These are phyloP conservation scores for Steccherinum ochraceum DNA, from an alignment of 768 basidiomycete species.

Conservation along the genomic window DNA sequence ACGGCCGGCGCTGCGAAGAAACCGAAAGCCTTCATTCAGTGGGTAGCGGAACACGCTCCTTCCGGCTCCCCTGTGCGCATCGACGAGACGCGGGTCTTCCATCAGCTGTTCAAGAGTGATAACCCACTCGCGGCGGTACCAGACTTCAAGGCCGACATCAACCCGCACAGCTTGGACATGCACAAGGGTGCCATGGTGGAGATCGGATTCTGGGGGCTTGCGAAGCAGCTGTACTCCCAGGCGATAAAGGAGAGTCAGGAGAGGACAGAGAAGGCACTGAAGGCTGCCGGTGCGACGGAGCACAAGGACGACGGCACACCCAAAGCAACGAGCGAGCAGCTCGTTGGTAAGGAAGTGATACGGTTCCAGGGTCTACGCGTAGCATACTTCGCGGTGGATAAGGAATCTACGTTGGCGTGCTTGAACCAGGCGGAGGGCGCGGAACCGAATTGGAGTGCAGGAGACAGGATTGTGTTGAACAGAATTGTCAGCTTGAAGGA, in stretches of 20 bases:
- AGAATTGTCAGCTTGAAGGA: constrained; percentile 93
- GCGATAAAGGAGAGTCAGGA: constrained; percentile 60
- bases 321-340: constrained; percentile 66
- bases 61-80: constrained; percentile 79
- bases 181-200: constrained; percentile 82
- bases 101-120: constrained; percentile 91
- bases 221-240: constrained; percentile 56
- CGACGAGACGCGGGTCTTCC: constrained; percentile 89
- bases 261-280: constrained; percentile 56
- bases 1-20: constrained; percentile 50
- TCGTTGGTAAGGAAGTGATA: constrained; percentile 87
- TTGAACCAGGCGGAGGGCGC: constrained; percentile 48
- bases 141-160: constrained; percentile 80
- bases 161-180: constrained; percentile 74
- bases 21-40: constrained; percentile 93
- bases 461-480: constrained; percentile 82
- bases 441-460: constrained; percentile 43
- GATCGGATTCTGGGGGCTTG: constrained; percentile 81
- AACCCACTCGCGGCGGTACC: constrained; percentile 64
- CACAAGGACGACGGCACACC: constrained; percentile 51
- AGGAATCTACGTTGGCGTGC: constrained; percentile 65
- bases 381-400: constrained; percentile 92
- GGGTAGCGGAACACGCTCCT: constrained; percentile 82
- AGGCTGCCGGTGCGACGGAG: constrained; percentile 27
- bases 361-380: constrained; percentile 96